Percentiles rank a stretch among this genome's conserved stretches.
Evolutionary conservation across 2,329 filamentous ascomycete species (phyloP).

Genomic region (Arthroderma sp.): DNA sequence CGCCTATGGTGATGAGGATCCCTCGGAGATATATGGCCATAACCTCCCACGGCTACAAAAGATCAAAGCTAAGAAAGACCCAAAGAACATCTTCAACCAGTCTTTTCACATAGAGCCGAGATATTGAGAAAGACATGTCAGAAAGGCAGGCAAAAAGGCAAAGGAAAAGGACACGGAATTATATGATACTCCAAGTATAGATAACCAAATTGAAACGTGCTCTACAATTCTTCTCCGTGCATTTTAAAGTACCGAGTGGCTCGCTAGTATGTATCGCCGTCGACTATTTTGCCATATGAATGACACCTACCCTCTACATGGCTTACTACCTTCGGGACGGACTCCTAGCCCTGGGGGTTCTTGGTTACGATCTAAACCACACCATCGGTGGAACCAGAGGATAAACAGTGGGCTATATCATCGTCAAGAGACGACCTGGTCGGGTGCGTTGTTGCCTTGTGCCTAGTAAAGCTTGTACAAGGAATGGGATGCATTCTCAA

Average conservation of each 20-base stretch:
- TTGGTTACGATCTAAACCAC: too few species aligned
- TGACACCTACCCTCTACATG: too few species aligned
- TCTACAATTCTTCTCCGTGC: background rate
- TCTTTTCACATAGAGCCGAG: background rate
- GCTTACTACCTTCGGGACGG: too few species aligned
- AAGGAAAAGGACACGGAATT: background rate
- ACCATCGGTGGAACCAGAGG: too few species aligned
- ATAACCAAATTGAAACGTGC: background rate
- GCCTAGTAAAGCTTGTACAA: too few species aligned
- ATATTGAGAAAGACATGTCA: background rate
- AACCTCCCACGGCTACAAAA: background rate
- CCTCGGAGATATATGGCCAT: background rate
- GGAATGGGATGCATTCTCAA: too few species aligned
- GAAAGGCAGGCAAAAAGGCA: background rate
- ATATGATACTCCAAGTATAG: background rate
- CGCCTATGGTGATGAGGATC: conserved; percentile 1
- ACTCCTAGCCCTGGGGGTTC: too few species aligned
- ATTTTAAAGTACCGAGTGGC: background rate
- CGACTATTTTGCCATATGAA: too few species aligned
- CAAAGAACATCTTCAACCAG: background rate
- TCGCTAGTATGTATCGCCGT: background rate
- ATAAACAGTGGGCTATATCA: too few species aligned
- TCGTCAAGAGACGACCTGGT: too few species aligned
- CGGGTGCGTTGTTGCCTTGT: too few species aligned
- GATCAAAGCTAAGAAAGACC: background rate